Evolutionary conservation across 176 grass and related monocot species (phyloP).

Genomic region (Carex littledalei): DNA sequence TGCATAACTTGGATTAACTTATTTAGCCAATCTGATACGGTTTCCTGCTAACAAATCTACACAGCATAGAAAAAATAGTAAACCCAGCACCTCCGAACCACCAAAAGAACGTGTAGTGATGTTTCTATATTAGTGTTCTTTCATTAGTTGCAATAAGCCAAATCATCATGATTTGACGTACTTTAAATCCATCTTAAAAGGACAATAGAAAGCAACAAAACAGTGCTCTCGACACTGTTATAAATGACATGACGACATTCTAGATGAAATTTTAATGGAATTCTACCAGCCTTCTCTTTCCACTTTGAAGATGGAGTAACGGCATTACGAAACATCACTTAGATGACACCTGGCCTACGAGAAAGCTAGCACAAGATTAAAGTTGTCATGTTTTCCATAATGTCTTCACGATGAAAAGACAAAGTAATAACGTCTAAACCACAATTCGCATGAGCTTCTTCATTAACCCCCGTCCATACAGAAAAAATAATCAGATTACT

Average conservation of each 20-base stretch:
- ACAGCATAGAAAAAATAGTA: background rate
- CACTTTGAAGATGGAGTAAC: background rate
- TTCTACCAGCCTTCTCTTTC: background rate
- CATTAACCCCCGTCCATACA: constrained; percentile 4
- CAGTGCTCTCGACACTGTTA: background rate
- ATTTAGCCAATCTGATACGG: background rate
- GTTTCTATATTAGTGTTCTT: background rate
- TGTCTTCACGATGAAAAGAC: background rate
- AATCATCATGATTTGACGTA: background rate
- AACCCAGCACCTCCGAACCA: background rate
- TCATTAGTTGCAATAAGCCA: background rate
- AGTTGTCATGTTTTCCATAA: background rate
- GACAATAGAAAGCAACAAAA: constrained; percentile 9
- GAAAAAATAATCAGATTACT: background rate
- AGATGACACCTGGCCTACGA: background rate
- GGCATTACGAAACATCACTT: background rate
- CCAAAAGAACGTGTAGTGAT: background rate
- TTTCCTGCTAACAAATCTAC: background rate
- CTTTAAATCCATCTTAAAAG: constrained; percentile 9
- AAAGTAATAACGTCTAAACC: background rate
- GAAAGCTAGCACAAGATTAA: background rate
- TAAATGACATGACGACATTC: constrained; percentile 7
- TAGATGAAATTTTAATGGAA: background rate
- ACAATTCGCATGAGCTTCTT: constrained; percentile 1
- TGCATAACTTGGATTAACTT: background rate